Evolutionary conservation across 768 basidiomycete species (phyloP).

Genomic region (Leccinum broughii): DNA sequence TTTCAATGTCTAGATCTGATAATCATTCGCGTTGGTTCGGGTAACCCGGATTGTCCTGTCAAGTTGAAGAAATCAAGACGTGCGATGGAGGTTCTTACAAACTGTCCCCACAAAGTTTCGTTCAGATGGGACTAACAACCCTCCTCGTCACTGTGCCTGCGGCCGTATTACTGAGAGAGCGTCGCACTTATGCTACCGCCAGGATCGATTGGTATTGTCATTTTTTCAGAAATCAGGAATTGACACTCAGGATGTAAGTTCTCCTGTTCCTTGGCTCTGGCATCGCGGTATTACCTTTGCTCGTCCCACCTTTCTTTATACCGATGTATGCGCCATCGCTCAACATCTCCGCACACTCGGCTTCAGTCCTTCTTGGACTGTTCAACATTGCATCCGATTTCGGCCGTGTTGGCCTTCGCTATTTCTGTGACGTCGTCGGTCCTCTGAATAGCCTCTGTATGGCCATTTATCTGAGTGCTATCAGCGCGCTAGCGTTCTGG

Average conservation of each 20-base stretch:
- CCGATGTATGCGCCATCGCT: slow-evolving; percentile 23
- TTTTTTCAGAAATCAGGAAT: not conserved
- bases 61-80: too few relatives aligned
- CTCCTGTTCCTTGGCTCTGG: slow-evolving; percentile 33
- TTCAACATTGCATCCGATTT: slow-evolving; percentile 37
- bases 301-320: slow-evolving; percentile 35
- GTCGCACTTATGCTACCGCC: slow-evolving; percentile 15
- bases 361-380: slow-evolving; percentile 31
- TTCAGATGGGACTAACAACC: slow-evolving; percentile 30
- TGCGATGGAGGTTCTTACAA: too few relatives aligned
- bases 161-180: slow-evolving; percentile 30
- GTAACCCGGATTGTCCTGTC: too few relatives aligned
- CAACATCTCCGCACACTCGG: slow-evolving; percentile 16
- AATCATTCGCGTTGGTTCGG: too few relatives aligned
- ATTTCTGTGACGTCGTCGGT: slow-evolving; percentile 30
- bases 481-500: slow-evolving; percentile 35
- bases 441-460: slow-evolving; percentile 31
- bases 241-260: slow-evolving; percentile 21
- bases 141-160: slow-evolving; percentile 29
- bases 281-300: slow-evolving; percentile 36
- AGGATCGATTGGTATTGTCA: slow-evolving; percentile 24
- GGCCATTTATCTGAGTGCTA: slow-evolving; percentile 28
- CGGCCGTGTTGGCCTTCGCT: slow-evolving; percentile 32
- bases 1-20: too few relatives aligned
- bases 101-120: too few relatives aligned